Evolutionary conservation across 2,329 filamentous ascomycete genomes (phyloP).

Genomic region (Aspergillus arachidicola): DNA sequence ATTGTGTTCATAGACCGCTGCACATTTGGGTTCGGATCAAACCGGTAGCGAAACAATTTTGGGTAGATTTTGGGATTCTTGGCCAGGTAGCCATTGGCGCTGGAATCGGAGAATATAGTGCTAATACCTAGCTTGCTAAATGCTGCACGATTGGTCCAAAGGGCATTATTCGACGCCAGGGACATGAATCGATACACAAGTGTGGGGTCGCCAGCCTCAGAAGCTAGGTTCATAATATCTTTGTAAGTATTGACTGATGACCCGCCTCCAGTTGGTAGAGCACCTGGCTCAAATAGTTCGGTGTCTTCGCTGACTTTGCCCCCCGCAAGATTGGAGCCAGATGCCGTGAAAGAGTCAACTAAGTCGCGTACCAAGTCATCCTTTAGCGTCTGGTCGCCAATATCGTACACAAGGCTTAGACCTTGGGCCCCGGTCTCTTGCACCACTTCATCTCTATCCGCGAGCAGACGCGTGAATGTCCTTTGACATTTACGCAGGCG

Average conservation of each 20-base stretch:
- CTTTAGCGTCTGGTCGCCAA: constrained; percentile 78
- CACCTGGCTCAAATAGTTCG: constrained; percentile 88
- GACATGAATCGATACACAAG: constrained; percentile 99
- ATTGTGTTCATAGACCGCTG: constrained; percentile 96
- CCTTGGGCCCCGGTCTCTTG: constrained; percentile 94
- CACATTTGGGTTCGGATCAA: constrained; percentile 92
- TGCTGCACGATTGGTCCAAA: constrained; percentile 95
- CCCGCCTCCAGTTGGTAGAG: constrained; percentile 85
- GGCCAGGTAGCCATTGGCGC: constrained; percentile 64
- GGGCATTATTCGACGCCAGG: constrained; percentile 89
- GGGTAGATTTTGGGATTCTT: constrained; percentile 93
- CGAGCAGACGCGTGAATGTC: constrained; percentile 84
- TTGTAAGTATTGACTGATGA: constrained; percentile 93
- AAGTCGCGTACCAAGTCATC: constrained; percentile 84
- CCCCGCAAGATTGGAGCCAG: constrained; percentile 60
- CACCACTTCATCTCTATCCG: constrained; percentile 87
- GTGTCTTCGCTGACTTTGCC: constrained; percentile 87
- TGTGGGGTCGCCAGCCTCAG: constrained; percentile 92
- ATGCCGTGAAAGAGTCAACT: constrained; percentile 82
- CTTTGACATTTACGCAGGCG: constrained; percentile 77
- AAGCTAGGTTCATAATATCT: constrained; percentile 93
- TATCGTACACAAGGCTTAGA: constrained; percentile 89
- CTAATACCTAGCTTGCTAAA: constrained; percentile 94
- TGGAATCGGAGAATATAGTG: constrained; percentile 85
- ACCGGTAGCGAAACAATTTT: constrained; percentile 90